A percentile compares a stretch with the other conserved stretches of the same genome.
Conservation (phyloP, 2,329 filamentous ascomycete genomes). For the Xylaria sp. region DNA sequence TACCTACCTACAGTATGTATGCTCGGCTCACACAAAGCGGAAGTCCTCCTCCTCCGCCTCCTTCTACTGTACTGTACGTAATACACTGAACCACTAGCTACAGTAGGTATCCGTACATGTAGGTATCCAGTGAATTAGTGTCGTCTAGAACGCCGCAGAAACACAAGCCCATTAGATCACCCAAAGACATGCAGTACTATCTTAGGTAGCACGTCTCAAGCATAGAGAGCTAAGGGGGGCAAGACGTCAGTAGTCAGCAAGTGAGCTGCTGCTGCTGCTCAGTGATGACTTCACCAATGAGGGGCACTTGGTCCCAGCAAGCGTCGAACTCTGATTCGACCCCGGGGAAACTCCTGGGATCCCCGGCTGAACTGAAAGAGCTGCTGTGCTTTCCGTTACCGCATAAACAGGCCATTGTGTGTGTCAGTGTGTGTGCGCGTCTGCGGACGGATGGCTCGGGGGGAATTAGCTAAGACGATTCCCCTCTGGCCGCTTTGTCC, state of each 20-base stretch:
- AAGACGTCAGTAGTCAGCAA: constrained; percentile 35
- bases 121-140: background rate
- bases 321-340: constrained; percentile 34
- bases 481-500: background rate
- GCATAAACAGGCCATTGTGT: constrained; percentile 1
- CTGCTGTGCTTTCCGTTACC: background rate
- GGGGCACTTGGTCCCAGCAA: constrained; percentile 34
- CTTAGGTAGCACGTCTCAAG: constrained; percentile 1
- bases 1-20: background rate
- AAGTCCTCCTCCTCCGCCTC: constrained; percentile 2
- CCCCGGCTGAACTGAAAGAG: background rate
- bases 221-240: background rate
- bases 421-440: background rate
- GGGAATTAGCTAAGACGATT: background rate
- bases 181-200: constrained; percentile 31
- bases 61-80: background rate
- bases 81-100: background rate
- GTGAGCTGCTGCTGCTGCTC: background rate
- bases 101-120: background rate
- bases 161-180: background rate
- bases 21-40: background rate
- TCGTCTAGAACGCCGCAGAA: background rate
- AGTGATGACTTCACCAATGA: constrained; percentile 47
- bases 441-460: background rate
- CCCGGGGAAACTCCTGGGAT: background rate